A percentile compares a stretch with the other conserved stretches of the same genome.
These are phyloP conservation scores for Starmera amethionina DNA, from an alignment of 805 yeast genomes.

Conservation along the genomic window DNA sequence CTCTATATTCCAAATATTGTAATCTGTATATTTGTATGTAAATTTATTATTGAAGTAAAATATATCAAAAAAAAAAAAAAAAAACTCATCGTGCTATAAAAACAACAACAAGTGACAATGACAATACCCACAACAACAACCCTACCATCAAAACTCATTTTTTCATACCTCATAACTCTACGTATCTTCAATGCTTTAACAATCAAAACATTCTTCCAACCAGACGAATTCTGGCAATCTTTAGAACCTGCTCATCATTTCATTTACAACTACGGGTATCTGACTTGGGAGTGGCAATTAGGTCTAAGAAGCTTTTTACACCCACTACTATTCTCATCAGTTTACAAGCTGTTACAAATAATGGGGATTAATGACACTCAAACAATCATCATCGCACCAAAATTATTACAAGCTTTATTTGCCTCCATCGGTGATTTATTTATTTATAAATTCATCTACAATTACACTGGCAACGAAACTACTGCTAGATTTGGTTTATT, in stretches of 20 bases:
- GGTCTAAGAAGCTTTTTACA: conserved; percentile 71
- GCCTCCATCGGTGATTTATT: conserved; percentile 67
- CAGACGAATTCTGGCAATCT: conserved; percentile 92
- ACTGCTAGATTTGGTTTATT: conserved; percentile 34
- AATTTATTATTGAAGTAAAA: too few species aligned
- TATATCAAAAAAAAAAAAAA: too few species aligned
- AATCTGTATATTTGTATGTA: too few species aligned
- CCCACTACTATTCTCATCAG: conserved; percentile 58
- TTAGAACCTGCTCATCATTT: conserved; percentile 81
- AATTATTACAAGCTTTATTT: conserved; percentile 54
- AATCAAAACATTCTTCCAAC: conserved; percentile 76
- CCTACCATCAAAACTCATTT: not conserved
- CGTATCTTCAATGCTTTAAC: conserved; percentile 56
- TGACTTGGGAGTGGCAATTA: conserved; percentile 91
- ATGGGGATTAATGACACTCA: conserved; percentile 26
- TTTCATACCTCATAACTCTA: conserved; percentile 26
- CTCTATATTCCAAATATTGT: too few species aligned
- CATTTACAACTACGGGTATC: conserved; percentile 70
- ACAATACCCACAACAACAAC: not conserved
- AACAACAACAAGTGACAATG: not conserved
- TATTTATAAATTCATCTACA: conserved; percentile 36
- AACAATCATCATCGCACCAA: conserved; percentile 46
- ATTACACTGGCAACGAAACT: conserved; percentile 21
- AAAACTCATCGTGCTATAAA: not conserved
- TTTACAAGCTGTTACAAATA: conserved; percentile 25